Percentiles rank a stretch among this genome's conserved stretches.
Conservation (phyloP, 73 alveolate species). For the Stentor roeselii region DNA sequence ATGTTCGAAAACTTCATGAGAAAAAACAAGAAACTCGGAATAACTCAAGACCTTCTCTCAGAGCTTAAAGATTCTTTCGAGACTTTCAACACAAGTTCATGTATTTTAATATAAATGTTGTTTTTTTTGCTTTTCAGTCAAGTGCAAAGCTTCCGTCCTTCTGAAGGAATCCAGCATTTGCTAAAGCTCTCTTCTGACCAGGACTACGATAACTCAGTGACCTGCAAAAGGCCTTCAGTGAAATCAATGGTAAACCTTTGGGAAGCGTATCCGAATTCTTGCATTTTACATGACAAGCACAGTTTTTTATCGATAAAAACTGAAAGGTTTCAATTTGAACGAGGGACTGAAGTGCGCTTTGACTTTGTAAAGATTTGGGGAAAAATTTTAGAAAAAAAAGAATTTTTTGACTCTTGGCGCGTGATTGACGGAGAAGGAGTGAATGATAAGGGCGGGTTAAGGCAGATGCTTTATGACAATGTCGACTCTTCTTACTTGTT, state of each 20-base stretch:
- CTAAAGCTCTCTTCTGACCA: background rate
- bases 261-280: background rate
- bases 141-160: no score
- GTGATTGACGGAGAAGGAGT: background rate
- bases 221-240: background rate
- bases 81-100: background rate
- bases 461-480: background rate
- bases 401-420: background rate
- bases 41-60: background rate
- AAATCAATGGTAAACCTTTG: background rate
- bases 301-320: background rate
- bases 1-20: constrained; percentile 15
- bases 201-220: background rate
- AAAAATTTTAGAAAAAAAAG: background rate
- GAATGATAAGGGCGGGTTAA: background rate
- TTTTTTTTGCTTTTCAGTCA: no score
- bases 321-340: background rate
- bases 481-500: background rate
- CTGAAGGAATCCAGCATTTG: background rate
- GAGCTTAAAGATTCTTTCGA: background rate
- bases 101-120: background rate
- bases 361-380: background rate
- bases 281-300: background rate
- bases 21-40: background rate
- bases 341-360: background rate